A percentile compares a stretch with the other conserved stretches of the same genome.
These are phyloP conservation scores for Tanozyma kutaoensis DNA, from an alignment of 805 yeast genomes.

Conservation along the genomic window DNA sequence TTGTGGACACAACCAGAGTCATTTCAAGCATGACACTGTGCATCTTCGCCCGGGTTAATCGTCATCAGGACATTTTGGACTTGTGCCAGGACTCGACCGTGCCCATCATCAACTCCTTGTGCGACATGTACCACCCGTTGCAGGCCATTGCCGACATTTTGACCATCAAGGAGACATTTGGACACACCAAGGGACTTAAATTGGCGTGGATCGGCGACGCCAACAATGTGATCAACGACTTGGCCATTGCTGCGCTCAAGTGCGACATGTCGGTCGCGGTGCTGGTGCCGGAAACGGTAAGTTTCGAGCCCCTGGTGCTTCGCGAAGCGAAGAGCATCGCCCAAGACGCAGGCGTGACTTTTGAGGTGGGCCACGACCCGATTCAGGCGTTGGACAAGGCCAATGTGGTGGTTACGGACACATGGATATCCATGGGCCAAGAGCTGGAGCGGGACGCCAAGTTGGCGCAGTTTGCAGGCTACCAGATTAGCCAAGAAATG, in stretches of 20 bases:
- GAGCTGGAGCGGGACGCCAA: constrained; percentile 65
- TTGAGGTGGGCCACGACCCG: constrained; percentile 63
- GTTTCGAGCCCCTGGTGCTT: constrained; percentile 43
- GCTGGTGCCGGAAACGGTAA: constrained; percentile 72
- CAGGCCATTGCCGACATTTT: constrained; percentile 89
- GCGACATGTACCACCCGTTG: constrained; percentile 88
- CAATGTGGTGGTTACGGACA: constrained; percentile 83
- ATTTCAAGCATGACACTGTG: constrained; percentile 95
- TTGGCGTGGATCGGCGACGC: constrained; percentile 96
- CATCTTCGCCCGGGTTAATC: constrained; percentile 88
- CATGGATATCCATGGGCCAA: constrained; percentile 98
- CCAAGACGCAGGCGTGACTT: constrained; percentile 21
- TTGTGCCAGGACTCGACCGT: constrained; percentile 70
- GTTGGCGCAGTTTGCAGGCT: constrained; percentile 72
- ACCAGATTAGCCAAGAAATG: constrained; percentile 66
- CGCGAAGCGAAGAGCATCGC: constrained; percentile 34
- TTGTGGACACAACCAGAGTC: constrained; percentile 80
- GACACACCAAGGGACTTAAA: constrained; percentile 46
- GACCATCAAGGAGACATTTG: constrained; percentile 73
- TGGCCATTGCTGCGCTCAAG: constrained; percentile 77
- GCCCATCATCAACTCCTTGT: constrained; percentile 86
- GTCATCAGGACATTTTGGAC: constrained; percentile 70
- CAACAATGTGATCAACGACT: constrained; percentile 89
- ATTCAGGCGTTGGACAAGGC: constrained; percentile 60
- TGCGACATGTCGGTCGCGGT: constrained; percentile 72